phyloP scores from a whole-genome alignment of 352 stramenopile genomes.

The Phytopythium mirpurense region DNA sequence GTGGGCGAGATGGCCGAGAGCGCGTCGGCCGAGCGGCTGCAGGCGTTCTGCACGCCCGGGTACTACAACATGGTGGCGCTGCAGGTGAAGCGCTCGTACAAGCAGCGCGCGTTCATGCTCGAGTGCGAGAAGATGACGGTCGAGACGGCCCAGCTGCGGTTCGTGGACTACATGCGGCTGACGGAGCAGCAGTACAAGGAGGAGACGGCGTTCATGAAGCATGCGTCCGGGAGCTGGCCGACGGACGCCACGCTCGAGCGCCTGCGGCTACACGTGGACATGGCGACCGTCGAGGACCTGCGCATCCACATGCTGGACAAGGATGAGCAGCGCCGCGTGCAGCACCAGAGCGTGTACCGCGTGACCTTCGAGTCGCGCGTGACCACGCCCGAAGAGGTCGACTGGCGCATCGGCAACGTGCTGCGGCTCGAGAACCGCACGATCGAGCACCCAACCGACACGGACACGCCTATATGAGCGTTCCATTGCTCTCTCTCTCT shows the following conservation, averaged over 20 bases:
- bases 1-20: conserved; percentile 17
- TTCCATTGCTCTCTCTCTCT: too few relatives aligned
- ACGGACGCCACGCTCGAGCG: conserved; percentile 31
- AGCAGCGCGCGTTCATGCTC: conserved; percentile 27
- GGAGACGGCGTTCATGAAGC: conserved; percentile 18
- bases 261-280: conserved; percentile 32
- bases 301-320: conserved; percentile 24
- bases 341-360: conserved; percentile 17
- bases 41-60: conserved; percentile 23
- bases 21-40: conserved; percentile 28
- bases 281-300: conserved; percentile 36
- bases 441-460: background rate
- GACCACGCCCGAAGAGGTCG: conserved; percentile 40
- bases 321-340: conserved; percentile 23
- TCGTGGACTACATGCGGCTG: conserved; percentile 29
- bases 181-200: conserved; percentile 28
- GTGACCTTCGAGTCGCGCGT: conserved; percentile 46
- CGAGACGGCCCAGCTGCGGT: conserved; percentile 25
- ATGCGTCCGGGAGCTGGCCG: conserved; percentile 7
- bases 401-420: conserved; percentile 46
- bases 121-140: conserved; percentile 34
- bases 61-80: conserved; percentile 33
- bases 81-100: conserved; percentile 38
- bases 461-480: too few relatives aligned
- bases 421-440: conserved; percentile 13